Evolutionary conservation across 176 grass and related monocot genomes (phyloP), one percentile per base, ranked within the genome.

Genomic region (Metroxylon sagu): DNA sequence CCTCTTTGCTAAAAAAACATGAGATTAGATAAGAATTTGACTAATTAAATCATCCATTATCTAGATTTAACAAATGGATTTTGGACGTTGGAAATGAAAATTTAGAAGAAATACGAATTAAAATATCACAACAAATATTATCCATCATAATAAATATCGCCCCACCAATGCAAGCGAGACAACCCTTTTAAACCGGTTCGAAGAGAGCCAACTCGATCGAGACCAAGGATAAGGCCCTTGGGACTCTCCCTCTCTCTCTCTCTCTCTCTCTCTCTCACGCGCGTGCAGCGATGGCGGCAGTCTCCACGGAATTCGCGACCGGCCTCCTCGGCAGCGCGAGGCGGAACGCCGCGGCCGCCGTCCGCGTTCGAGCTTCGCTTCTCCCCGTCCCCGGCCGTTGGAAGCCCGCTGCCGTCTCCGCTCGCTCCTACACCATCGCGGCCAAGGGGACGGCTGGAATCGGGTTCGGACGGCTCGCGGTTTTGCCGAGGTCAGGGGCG

Each of bases 211-310:
- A 39, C 35, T 12, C 8, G 7, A 39, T 1, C 35, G 35, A 39
- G 35, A 39, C 7, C 12, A 10, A 8, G 35, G 8, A 39, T 39
- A 39, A 39, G 35, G 35, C 35, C 6, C 64, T 82, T 60, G 31
- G n/a, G n/a, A n/a, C n/a, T n/a, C n/a, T n/a, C 63, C 62, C 56
- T 74, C 72, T 67, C 76, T 77, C 15, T 53, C 76, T 16, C 49
- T 71, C 80, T 60, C 64, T 39, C 35, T 39, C 35, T 6, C 7
- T 8, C 35, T 6, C 35, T 10, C 49, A 26, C n/a, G n/a, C n/a
- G n/a, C n/a, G n/a, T n/a, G n/a, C n/a, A n/a, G n/a, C 64, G 19
- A 85, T 70, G 67, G 63, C 69, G 52, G 74, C 74, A 25, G 61
- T 43, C 3, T 29, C 71, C 4, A 68, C 77, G 17, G 70, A 53